Percentiles rank a stretch among this genome's conserved stretches.
Evolutionary conservation across 192 early-diverging fungal genomes (phyloP).

Genomic region (Coemansia sp.): DNA sequence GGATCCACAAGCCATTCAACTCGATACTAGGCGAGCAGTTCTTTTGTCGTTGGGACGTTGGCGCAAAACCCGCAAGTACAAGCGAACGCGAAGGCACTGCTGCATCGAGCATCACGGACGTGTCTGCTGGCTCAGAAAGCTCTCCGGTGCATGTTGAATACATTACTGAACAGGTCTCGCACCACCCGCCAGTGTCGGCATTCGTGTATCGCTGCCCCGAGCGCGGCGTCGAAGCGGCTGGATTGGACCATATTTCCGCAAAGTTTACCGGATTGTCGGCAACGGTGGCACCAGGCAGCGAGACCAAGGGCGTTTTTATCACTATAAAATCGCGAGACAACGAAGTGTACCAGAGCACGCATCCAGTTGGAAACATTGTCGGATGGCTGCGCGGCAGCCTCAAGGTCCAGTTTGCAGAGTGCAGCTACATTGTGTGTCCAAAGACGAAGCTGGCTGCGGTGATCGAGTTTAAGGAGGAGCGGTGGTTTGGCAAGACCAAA

Average conservation of each 20-base stretch:
- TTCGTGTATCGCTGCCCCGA: conserved; percentile 63
- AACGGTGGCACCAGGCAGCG: conserved; percentile 65
- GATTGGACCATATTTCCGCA: conserved; percentile 71
- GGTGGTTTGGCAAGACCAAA: conserved; percentile 66
- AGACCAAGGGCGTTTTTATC: conserved; percentile 67
- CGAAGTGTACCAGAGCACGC: conserved; percentile 67
- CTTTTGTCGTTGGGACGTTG: conserved; percentile 58
- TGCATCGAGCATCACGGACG: conserved; percentile 40
- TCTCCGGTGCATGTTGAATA: conserved; percentile 52
- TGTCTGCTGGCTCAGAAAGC: conserved; percentile 13
- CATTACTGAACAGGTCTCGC: conserved; percentile 64
- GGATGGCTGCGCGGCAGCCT: conserved; percentile 68
- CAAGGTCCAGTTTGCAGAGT: conserved; percentile 62
- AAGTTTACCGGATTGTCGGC: conserved; percentile 74
- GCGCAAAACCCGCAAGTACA: not conserved
- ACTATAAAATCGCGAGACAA: conserved; percentile 57
- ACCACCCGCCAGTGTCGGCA: conserved; percentile 63
- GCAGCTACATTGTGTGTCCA: conserved; percentile 62
- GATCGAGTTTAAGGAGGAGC: conserved; percentile 73
- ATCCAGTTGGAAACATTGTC: conserved; percentile 65
- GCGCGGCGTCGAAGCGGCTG: conserved; percentile 61
- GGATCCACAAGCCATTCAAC: conserved; percentile 60
- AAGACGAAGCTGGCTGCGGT: conserved; percentile 62
- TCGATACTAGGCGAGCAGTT: conserved; percentile 61
- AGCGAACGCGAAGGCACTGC: conserved; percentile 27